phyloP scores from a whole-genome alignment of 768 basidiomycete genomes.

The Hysterangium stoloniferum region DNA sequence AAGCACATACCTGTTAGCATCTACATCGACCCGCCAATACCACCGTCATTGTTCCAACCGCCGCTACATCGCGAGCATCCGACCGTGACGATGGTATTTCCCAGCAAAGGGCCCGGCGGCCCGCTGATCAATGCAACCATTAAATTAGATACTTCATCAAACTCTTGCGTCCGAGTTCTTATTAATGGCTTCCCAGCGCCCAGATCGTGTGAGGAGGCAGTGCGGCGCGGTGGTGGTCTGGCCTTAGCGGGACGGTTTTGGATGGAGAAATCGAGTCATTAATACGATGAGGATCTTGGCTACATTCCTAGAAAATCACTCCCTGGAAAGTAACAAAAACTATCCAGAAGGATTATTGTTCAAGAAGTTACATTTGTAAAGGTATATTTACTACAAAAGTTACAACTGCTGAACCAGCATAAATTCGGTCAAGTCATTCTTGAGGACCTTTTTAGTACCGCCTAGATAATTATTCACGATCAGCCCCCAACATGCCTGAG shows the following conservation, averaged over 20 bases:
- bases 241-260: constrained; percentile 9
- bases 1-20: constrained; percentile 69
- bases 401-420: too few species aligned
- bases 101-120: neutral
- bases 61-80: constrained; percentile 4
- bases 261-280: neutral
- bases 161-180: constrained; percentile 1
- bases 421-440: neutral
- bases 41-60: constrained; percentile 1
- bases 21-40: constrained; percentile 30
- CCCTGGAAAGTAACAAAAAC: too few species aligned
- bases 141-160: constrained; percentile 1
- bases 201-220: constrained; percentile 1
- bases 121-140: constrained; percentile 6
- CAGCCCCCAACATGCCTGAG: constrained; percentile 48
- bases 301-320: too few species aligned
- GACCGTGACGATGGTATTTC: constrained; percentile 8
- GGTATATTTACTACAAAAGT: too few species aligned
- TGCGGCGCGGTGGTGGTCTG: constrained; percentile 7
- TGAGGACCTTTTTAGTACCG: neutral
- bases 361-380: too few species aligned
- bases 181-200: constrained; percentile 4
- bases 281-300: too few species aligned
- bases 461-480: constrained; percentile 30
- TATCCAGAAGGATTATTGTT: too few species aligned